Conservation (phyloP, 768 basidiomycete species). For the Trametes gibbosa region DNA sequence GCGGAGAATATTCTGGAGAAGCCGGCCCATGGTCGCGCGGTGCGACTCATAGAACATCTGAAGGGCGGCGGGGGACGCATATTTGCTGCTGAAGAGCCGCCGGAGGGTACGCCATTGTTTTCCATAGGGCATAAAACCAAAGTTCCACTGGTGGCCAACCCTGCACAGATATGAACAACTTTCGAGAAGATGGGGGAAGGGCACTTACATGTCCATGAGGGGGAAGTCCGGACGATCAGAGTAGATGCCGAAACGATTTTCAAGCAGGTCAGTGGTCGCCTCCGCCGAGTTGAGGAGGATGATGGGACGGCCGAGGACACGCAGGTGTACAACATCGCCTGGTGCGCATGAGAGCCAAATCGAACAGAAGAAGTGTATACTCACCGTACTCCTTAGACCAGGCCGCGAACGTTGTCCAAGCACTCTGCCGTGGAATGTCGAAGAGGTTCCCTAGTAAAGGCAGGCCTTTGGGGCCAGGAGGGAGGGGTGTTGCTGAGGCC, state of each 20-base stretch:
- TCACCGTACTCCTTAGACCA: conserved; percentile 11
- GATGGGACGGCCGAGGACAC: conserved; percentile 6
- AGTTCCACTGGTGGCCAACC: conserved; percentile 6
- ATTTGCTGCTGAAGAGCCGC: not conserved
- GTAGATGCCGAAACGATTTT: conserved; percentile 27
- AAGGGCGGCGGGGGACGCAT: not conserved
- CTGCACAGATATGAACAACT: not conserved
- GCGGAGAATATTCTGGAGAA: conserved; percentile 3
- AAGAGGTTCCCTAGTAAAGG: conserved; percentile 16
- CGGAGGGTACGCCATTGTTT: conserved; percentile 5
- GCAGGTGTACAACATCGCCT: conserved; percentile 7
- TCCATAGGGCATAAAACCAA: conserved; percentile 9
- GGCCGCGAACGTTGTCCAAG: conserved; percentile 11
- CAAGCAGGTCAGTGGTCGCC: conserved; percentile 27
- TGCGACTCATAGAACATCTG: not conserved
- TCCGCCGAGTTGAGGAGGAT: conserved; percentile 26
- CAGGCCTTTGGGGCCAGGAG: conserved; percentile 12
- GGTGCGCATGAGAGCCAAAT: not conserved
- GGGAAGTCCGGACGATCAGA: conserved; percentile 27
- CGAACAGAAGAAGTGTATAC: conserved; percentile 12
- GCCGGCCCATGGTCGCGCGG: not conserved
- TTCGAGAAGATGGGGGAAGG: not conserved
- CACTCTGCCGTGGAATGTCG: conserved; percentile 4
- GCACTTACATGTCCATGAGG: conserved; percentile 24
- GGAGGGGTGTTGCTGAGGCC: not conserved